Percentiles rank a stretch among this genome's conserved stretches.
Evolutionary conservation across 352 stramenopile species (phyloP).

Genomic region (Pythium pyrilobum): DNA sequence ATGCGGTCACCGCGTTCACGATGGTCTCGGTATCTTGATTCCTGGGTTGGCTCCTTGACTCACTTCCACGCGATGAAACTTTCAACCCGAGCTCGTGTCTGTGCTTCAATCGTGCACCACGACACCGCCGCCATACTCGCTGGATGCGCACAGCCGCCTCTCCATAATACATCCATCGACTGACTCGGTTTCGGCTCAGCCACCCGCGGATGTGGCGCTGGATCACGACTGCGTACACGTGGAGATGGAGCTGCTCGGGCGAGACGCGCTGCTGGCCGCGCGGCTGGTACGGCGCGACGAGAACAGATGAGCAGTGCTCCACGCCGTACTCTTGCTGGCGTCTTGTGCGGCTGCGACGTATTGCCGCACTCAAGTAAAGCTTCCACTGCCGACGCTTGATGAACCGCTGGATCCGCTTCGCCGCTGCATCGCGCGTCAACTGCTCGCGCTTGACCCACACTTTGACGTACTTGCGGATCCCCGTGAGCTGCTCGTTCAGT

Average conservation of each 20-base stretch:
- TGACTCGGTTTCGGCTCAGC: constrained; percentile 12
- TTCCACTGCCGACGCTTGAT: constrained; percentile 12
- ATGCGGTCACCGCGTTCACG: constrained; percentile 6
- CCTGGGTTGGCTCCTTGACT: not conserved
- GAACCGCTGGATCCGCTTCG: constrained; percentile 41
- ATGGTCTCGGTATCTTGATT: constrained; percentile 1
- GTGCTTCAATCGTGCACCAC: not conserved
- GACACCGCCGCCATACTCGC: constrained; percentile 6
- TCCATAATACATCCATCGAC: constrained; percentile 10
- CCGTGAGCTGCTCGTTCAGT: constrained; percentile 41
- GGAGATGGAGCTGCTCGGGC: not conserved
- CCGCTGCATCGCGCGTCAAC: constrained; percentile 38
- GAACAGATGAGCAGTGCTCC: not conserved
- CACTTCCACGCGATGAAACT: not conserved
- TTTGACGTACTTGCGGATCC: constrained; percentile 75
- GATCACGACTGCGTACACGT: constrained; percentile 8
- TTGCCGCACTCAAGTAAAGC: not conserved
- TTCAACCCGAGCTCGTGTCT: constrained; percentile 3
- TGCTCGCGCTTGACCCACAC: constrained; percentile 74
- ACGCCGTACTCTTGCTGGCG: constrained; percentile 15
- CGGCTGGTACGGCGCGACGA: not conserved
- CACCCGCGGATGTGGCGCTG: constrained; percentile 24
- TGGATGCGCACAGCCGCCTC: constrained; percentile 18
- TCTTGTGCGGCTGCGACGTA: constrained; percentile 9
- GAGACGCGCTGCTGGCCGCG: not conserved